Evolutionary conservation across 345 rosid genomes (phyloP).

Genomic region (Populus pruinosa): DNA sequence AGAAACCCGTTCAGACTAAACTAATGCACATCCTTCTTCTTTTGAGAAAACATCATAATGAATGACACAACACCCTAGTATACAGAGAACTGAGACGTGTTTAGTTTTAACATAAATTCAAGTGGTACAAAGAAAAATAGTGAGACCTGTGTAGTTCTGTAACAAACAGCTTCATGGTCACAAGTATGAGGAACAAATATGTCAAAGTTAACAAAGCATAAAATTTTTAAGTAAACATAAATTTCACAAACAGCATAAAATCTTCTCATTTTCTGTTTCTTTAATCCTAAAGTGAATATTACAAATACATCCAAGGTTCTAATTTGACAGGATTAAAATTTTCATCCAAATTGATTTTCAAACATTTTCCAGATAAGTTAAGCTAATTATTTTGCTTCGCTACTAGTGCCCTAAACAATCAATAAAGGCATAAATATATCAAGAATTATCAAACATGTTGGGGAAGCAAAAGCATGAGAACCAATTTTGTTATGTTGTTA

Average conservation of each 20-base stretch:
- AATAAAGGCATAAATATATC: background rate
- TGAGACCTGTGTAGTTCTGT: background rate
- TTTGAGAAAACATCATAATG: no score
- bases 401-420: background rate
- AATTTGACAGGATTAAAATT: background rate
- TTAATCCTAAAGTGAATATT: background rate
- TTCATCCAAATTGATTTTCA: background rate
- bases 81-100: background rate
- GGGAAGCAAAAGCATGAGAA: background rate
- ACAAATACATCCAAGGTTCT: background rate
- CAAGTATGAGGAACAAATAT: background rate
- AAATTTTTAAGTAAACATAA: background rate
- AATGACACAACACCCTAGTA: background rate
- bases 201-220: background rate
- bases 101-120: background rate
- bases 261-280: background rate
- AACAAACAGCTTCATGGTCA: background rate
- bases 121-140: background rate
- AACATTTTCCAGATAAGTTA: background rate
- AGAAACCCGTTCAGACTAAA: background rate
- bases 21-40: background rate
- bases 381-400: background rate
- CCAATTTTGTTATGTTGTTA: background rate
- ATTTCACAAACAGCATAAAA: background rate
- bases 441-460: background rate